A percentile compares a stretch with the other conserved stretches of the same genome.
These are phyloP conservation scores for Acidiella bohemica DNA, from an alignment of 495 filamentous ascomycete genomes.

Conservation along the genomic window DNA sequence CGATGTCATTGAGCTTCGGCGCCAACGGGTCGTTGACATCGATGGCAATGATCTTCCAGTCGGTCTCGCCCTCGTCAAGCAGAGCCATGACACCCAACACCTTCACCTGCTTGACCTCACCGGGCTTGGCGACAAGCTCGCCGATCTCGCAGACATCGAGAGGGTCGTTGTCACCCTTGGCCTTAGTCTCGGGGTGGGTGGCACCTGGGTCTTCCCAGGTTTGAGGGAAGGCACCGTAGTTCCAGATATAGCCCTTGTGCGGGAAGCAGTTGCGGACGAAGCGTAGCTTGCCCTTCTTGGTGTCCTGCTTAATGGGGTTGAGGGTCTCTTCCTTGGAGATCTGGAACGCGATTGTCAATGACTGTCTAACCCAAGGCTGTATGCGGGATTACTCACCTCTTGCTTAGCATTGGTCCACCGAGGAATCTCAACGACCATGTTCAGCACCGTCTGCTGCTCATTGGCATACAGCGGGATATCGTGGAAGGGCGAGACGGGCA, in stretches of 20 bases:
- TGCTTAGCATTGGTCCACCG: conserved; percentile 99
- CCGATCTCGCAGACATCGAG: conserved; percentile 99
- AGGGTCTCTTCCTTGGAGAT: conserved; percentile 95
- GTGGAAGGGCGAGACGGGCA: conserved; percentile 89
- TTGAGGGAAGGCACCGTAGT: conserved; percentile 99
- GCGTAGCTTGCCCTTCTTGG: conserved; percentile 85
- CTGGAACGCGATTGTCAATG: too few species aligned
- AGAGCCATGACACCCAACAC: conserved; percentile 98
- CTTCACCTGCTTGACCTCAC: conserved; percentile 99
- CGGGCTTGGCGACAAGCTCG: conserved; percentile 86
- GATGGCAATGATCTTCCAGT: conserved; percentile 99
- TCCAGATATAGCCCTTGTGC: conserved; percentile 99
- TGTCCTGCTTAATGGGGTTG: conserved; percentile 91
- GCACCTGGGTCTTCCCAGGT: conserved; percentile 98
- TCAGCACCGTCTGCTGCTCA: conserved; percentile 78
- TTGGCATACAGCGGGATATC: conserved; percentile 97
- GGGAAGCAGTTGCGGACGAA: conserved; percentile 99
- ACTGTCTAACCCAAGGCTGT: too few species aligned
- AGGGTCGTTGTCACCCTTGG: conserved; percentile 98
- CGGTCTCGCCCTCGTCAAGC: conserved; percentile 98
- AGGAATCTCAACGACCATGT: conserved; percentile 99
- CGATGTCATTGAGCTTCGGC: conserved; percentile 91
- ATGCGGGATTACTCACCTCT: conserved; percentile 74
- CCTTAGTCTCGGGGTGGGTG: conserved; percentile 96
- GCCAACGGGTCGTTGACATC: conserved; percentile 96